A percentile compares a stretch with the other conserved stretches of the same genome.
phyloP scores from a whole-genome alignment of 2,329 filamentous ascomycete genomes.

The Cyanodermella asteris region DNA sequence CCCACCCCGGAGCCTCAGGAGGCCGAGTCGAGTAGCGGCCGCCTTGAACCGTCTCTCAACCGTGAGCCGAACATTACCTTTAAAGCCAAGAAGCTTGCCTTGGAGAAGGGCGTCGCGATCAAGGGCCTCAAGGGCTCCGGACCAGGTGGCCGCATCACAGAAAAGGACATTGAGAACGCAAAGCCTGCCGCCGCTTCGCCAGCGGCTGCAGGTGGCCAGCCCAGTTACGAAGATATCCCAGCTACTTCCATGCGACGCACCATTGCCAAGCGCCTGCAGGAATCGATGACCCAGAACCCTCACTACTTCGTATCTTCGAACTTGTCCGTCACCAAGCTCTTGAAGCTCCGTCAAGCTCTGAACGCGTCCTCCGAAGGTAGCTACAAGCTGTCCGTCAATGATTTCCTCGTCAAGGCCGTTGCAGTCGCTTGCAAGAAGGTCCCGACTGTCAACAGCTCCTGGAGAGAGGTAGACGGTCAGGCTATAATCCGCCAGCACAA shows the following conservation, averaged over 20 bases:
- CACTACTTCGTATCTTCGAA: constrained; percentile 92
- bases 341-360: constrained; percentile 85
- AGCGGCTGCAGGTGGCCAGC: constrained; percentile 31
- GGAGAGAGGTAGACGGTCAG: constrained; percentile 56
- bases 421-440: constrained; percentile 79
- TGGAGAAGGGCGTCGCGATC: constrained; percentile 63
- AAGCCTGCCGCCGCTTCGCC: constrained; percentile 30
- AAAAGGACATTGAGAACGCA: constrained; percentile 82
- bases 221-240: constrained; percentile 64
- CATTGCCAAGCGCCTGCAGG: constrained; percentile 72
- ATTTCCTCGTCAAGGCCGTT: constrained; percentile 96
- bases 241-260: constrained; percentile 92
- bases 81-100: constrained; percentile 58
- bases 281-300: constrained; percentile 83
- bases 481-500: constrained; percentile 76
- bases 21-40: constrained; percentile 51
- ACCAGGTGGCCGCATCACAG: constrained; percentile 66
- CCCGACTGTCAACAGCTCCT: constrained; percentile 85
- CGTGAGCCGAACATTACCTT: constrained; percentile 53
- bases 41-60: constrained; percentile 64
- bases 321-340: constrained; percentile 81
- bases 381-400: constrained; percentile 99
- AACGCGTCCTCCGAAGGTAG: constrained; percentile 75
- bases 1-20: constrained; percentile 39
- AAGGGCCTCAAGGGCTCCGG: constrained; percentile 70